A percentile compares a stretch with the other conserved stretches of the same genome.
Evolutionary conservation across 805 yeast species (phyloP).

Genomic region (Zygosaccharomyces gambellarensis): DNA sequence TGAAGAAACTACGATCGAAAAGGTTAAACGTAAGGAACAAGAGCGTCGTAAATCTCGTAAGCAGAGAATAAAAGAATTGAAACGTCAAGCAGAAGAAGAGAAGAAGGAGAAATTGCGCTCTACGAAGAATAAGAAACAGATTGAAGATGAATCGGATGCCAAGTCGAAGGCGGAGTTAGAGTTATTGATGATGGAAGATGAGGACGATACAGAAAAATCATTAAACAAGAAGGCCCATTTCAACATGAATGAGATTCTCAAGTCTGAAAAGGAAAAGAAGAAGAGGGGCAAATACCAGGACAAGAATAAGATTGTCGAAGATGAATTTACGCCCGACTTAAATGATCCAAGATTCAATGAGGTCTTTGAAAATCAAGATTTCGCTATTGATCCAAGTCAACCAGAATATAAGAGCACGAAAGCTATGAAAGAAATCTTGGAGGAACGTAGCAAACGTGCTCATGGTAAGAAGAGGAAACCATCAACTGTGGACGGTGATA

Average conservation of each 20-base stretch:
- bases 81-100: constrained; percentile 48
- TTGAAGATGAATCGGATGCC: constrained; percentile 25
- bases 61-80: constrained; percentile 63
- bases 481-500: constrained; percentile 8
- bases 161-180: constrained; percentile 67
- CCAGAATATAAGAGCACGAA: constrained; percentile 86
- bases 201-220: constrained; percentile 34
- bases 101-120: constrained; percentile 41
- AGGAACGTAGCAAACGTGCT: constrained; percentile 62
- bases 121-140: constrained; percentile 24
- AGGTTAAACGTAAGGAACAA: constrained; percentile 80
- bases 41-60: constrained; percentile 85
- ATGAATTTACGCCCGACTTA: constrained; percentile 61
- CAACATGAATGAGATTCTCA: constrained; percentile 70
- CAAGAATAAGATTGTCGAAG: constrained; percentile 48
- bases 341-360: constrained; percentile 82
- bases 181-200: constrained; percentile 63
- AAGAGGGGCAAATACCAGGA: constrained; percentile 45
- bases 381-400: constrained; percentile 88
- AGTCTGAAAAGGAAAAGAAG: constrained; percentile 61
- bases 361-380: constrained; percentile 78
- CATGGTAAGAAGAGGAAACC: constrained; percentile 16
- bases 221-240: constrained; percentile 55
- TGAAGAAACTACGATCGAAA: constrained; percentile 73
- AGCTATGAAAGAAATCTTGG: constrained; percentile 78